These are phyloP conservation scores for Populus hybrid DNA, from an alignment of 441 rosid genomes.

Conservation along the genomic window DNA sequence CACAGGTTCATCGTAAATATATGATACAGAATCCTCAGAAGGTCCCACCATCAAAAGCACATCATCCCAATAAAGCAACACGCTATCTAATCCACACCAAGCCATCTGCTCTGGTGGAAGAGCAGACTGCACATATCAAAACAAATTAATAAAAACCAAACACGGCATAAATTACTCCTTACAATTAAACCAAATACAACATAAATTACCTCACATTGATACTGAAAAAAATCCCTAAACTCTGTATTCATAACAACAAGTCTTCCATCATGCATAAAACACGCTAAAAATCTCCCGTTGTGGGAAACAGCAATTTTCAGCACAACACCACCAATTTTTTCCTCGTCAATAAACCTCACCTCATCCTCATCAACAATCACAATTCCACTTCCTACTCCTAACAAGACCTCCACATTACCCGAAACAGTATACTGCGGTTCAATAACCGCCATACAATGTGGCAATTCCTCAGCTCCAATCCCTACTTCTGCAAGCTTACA, in stretches of 20 bases:
- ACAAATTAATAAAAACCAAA: not conserved
- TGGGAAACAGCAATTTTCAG: slow-evolving; percentile 85
- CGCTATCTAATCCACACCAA: slow-evolving; percentile 97
- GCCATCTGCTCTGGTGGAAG: slow-evolving; percentile 98
- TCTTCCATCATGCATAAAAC: slow-evolving; percentile 87
- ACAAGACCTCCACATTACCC: slow-evolving; percentile 79
- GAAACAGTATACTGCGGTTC: slow-evolving; percentile 92
- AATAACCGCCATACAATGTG: slow-evolving; percentile 71
- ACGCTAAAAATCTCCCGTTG: slow-evolving; percentile 75
- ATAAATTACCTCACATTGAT: slow-evolving; percentile 71
- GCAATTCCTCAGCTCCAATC: slow-evolving; percentile 53
- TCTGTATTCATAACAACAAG: slow-evolving; percentile 66
- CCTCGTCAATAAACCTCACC: slow-evolving; percentile 56
- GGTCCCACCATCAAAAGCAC: slow-evolving; percentile 97
- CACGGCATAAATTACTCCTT: not conserved
- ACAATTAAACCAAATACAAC: not conserved
- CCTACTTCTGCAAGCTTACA: slow-evolving; percentile 59
- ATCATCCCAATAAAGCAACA: slow-evolving; percentile 94
- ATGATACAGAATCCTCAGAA: slow-evolving; percentile 74
- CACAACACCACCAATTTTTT: slow-evolving; percentile 53
- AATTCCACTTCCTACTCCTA: slow-evolving; percentile 60
- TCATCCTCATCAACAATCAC: slow-evolving; percentile 84
- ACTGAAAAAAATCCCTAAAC: slow-evolving; percentile 45
- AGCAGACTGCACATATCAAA: slow-evolving; percentile 53
- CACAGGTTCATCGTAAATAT: slow-evolving; percentile 84